A percentile compares a stretch with the other conserved stretches of the same genome.
phyloP scores from a whole-genome alignment of 352 stramenopile genomes.

The Phytopythium oedochilum region DNA sequence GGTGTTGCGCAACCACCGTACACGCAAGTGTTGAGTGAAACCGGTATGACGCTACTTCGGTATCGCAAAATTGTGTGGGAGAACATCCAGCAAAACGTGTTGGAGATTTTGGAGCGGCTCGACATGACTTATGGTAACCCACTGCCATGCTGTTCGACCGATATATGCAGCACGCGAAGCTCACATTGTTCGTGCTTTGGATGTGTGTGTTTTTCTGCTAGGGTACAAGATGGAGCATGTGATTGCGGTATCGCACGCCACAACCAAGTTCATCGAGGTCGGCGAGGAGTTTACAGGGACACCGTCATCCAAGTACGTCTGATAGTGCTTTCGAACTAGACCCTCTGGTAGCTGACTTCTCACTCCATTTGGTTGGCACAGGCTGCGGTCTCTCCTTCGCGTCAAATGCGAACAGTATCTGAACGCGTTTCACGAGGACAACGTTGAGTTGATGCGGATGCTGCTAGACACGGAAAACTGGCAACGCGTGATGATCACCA shows the following conservation, averaged over 20 bases:
- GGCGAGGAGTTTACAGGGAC: slow-evolving; percentile 83
- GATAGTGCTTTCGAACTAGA: background rate
- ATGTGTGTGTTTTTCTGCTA: slow-evolving; percentile 14
- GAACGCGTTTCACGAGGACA: slow-evolving; percentile 76
- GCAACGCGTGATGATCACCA: slow-evolving; percentile 57
- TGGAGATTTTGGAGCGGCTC: slow-evolving; percentile 68
- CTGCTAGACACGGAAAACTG: slow-evolving; percentile 84
- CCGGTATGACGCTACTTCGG: slow-evolving; percentile 67
- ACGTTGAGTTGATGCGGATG: slow-evolving; percentile 78
- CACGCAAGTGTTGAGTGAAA: slow-evolving; percentile 68
- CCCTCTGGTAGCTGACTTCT: background rate
- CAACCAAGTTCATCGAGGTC: slow-evolving; percentile 72
- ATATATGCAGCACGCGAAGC: background rate
- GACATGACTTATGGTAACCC: slow-evolving; percentile 61
- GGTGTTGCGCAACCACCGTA: slow-evolving; percentile 36
- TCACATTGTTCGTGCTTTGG: slow-evolving; percentile 2
- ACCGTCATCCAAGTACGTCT: slow-evolving; percentile 56
- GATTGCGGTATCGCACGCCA: slow-evolving; percentile 71
- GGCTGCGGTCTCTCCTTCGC: slow-evolving; percentile 57
- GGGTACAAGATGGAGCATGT: slow-evolving; percentile 88
- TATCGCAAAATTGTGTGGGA: slow-evolving; percentile 87
- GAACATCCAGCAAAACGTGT: slow-evolving; percentile 76
- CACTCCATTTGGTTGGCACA: slow-evolving; percentile 12
- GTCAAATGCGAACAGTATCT: slow-evolving; percentile 84
- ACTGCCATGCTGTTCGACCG: background rate